Percentiles rank a stretch among this genome's conserved stretches.
Conservation (phyloP, 352 stramenopile genomes). For the Sclerospora graminicola region DNA sequence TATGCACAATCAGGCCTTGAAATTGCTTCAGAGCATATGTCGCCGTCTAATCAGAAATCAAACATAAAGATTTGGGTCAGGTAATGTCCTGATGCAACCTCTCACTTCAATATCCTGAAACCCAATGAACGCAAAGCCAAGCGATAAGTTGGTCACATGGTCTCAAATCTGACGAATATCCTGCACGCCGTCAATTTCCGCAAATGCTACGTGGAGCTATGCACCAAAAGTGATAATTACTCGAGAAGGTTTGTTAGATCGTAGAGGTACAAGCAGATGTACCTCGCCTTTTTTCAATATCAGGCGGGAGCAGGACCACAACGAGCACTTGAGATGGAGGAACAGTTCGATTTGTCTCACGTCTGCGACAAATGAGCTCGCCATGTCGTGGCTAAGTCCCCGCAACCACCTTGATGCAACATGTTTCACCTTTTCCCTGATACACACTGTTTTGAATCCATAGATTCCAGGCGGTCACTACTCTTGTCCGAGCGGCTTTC, state of each 20-base stretch:
- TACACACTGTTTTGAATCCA: constrained; percentile 1
- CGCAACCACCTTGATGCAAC: not conserved
- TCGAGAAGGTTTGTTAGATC: not conserved
- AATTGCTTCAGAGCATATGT: too few relatives aligned
- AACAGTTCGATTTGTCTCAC: too few relatives aligned
- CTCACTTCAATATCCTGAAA: too few relatives aligned
- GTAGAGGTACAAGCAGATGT: constrained; percentile 1
- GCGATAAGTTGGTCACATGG: too few relatives aligned
- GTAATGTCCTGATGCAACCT: not conserved
- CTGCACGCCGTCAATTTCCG: too few relatives aligned
- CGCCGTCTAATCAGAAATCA: too few relatives aligned
- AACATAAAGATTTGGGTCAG: not conserved
- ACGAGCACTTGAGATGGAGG: too few relatives aligned
- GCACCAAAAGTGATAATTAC: not conserved
- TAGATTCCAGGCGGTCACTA: constrained; percentile 13
- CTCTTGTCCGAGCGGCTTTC: too few relatives aligned
- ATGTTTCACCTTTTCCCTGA: too few relatives aligned
- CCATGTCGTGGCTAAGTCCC: constrained; percentile 1
- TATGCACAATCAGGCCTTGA: too few relatives aligned
- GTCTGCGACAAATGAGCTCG: too few relatives aligned
- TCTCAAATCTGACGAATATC: too few relatives aligned
- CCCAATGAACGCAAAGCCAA: constrained; percentile 74
- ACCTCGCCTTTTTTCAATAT: constrained; percentile 74
- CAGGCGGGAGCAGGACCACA: constrained; percentile 56
- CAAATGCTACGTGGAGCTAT: constrained; percentile 69